A percentile compares a stretch with the other conserved stretches of the same genome.
Evolutionary conservation across 1,284 basidiomycete species (phyloP).

Genomic region (Moniliophthora roreri): DNA sequence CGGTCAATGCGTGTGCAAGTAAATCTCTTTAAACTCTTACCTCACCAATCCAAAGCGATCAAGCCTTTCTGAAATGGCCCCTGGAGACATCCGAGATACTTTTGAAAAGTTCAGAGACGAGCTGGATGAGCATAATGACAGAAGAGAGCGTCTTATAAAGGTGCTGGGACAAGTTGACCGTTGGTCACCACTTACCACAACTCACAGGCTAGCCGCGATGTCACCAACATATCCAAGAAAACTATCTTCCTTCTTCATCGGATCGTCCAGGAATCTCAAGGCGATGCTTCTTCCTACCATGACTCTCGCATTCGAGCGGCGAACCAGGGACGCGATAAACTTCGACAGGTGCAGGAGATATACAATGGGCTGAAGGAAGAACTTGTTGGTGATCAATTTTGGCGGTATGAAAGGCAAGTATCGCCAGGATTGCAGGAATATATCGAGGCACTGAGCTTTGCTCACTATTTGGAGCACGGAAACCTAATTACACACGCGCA

Average conservation of each 20-base stretch:
- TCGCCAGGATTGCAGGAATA: conserved; percentile 87
- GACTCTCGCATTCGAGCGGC: conserved; percentile 44
- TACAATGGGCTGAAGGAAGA: conserved; percentile 68
- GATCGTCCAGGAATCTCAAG: conserved; percentile 49
- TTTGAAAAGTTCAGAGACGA: conserved; percentile 55
- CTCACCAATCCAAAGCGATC: conserved; percentile 10
- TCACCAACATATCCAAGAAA: conserved; percentile 93
- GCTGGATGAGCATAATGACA: conserved; percentile 74
- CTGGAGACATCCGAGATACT: conserved; percentile 41
- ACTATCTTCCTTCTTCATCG: conserved; percentile 93
- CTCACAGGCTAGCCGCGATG: conserved; percentile 73
- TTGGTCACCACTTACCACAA: conserved; percentile 8
- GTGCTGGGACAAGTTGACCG: conserved; percentile 32
- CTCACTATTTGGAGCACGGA: conserved; percentile 80
- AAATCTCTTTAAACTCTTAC: conserved; percentile 4
- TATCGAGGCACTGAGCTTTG: conserved; percentile 91
- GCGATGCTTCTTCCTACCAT: conserved; percentile 33
- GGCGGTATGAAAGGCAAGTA: conserved; percentile 78
- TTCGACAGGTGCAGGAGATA: conserved; percentile 67
- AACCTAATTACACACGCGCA: conserved; percentile 70
- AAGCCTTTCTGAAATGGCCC: too few species aligned
- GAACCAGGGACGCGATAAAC: conserved; percentile 61
- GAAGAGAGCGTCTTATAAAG: conserved; percentile 84
- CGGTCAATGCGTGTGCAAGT: not conserved
- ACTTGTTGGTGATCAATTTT: conserved; percentile 71